Conservation (phyloP, 345 rosid genomes). For the Eucalyptus cloeziana region DNA sequence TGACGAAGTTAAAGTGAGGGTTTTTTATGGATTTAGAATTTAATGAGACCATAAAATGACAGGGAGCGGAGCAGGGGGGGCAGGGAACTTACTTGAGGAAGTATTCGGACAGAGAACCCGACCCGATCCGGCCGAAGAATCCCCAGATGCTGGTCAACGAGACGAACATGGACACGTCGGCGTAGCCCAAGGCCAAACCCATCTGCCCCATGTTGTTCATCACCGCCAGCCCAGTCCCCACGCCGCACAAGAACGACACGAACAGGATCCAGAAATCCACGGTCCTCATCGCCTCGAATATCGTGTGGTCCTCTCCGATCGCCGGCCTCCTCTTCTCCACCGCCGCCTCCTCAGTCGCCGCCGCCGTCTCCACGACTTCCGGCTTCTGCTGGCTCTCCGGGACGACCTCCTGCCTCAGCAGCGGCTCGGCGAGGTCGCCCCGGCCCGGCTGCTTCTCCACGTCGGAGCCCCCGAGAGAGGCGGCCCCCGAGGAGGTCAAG, state of each 20-base stretch:
- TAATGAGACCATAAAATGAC: background rate
- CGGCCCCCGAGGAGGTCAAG: background rate
- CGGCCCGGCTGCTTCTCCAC: constrained; percentile 1
- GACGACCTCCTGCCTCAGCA: constrained; percentile 20
- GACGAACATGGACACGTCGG: constrained; percentile 76
- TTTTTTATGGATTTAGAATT: background rate
- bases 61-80: too few species aligned
- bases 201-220: constrained; percentile 97
- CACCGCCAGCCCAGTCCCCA: constrained; percentile 82
- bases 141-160: constrained; percentile 90
- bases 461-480: background rate
- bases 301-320: constrained; percentile 84
- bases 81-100: constrained; percentile 48
- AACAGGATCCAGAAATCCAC: constrained; percentile 85
- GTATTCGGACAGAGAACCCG: constrained; percentile 76
- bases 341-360: background rate
- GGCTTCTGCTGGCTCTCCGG: constrained; percentile 1
- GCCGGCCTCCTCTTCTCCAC: constrained; percentile 33
- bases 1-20: background rate
- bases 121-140: constrained; percentile 76
- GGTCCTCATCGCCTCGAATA: constrained; percentile 48
- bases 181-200: constrained; percentile 81
- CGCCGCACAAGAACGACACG: constrained; percentile 81
- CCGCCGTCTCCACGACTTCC: background rate
- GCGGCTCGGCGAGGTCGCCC: constrained; percentile 26